phyloP scores from a whole-genome alignment of 1,139 yeast species.

The Blastobotrys malaysiensis region DNA sequence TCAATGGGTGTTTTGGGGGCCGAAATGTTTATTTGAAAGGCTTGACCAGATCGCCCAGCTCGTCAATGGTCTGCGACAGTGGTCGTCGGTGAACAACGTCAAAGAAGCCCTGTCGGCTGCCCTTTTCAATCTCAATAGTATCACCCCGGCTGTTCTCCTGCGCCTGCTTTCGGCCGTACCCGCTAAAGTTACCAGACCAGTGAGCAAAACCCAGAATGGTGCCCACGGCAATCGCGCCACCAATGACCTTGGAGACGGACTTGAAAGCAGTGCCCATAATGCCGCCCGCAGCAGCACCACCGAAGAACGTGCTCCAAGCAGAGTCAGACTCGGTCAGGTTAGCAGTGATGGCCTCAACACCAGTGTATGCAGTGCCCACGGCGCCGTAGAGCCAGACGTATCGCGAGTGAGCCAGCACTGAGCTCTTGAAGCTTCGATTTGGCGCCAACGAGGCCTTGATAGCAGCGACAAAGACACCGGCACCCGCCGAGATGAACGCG shows the following conservation, averaged over 20 bases:
- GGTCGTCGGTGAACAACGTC: slow-evolving; percentile 81
- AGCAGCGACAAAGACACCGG: slow-evolving; percentile 39
- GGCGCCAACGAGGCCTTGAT: slow-evolving; percentile 37
- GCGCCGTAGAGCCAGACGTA: slow-evolving; percentile 17
- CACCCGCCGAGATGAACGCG: slow-evolving; percentile 37
- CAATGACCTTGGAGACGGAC: slow-evolving; percentile 42
- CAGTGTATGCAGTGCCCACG: slow-evolving; percentile 38
- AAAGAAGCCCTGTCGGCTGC: slow-evolving; percentile 68
- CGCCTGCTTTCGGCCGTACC: slow-evolving; percentile 35
- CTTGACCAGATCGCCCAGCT: slow-evolving; percentile 48
- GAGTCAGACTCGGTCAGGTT: slow-evolving; percentile 43
- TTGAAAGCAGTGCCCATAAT: slow-evolving; percentile 36
- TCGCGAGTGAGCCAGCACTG: slow-evolving; percentile 10
- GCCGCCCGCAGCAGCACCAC: slow-evolving; percentile 48
- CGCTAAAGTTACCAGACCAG: slow-evolving; percentile 44
- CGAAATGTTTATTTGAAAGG: slow-evolving; percentile 20
- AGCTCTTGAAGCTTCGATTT: slow-evolving; percentile 22
- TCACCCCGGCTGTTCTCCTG: slow-evolving; percentile 27
- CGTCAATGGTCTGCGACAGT: slow-evolving; percentile 69
- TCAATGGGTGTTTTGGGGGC: background rate
- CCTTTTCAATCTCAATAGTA: slow-evolving; percentile 33
- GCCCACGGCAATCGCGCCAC: slow-evolving; percentile 40
- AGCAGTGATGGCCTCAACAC: slow-evolving; percentile 37
- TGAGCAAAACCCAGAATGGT: slow-evolving; percentile 35
- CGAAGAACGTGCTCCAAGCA: slow-evolving; percentile 43